A percentile compares a stretch with the other conserved stretches of the same genome.
Conservation (phyloP, 352 stramenopile genomes). For the Globisporangium rhizosaccharum region DNA sequence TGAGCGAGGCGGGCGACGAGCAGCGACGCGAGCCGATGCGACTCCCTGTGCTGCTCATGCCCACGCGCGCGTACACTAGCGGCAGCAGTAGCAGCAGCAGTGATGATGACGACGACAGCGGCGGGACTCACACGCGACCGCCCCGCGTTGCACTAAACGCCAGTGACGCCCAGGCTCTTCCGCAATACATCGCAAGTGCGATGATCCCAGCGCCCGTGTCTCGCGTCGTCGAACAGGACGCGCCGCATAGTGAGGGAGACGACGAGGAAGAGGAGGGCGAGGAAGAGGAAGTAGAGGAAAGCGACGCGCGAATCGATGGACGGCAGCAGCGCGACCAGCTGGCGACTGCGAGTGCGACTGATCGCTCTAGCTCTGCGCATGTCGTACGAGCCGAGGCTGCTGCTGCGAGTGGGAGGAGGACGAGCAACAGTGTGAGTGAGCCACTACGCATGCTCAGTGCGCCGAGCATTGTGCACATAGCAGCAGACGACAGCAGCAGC, state of each 20-base stretch:
- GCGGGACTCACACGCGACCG: not conserved
- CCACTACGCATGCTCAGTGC: no score
- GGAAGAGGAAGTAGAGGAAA: not conserved
- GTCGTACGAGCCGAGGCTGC: not conserved
- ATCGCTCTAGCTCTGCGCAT: not conserved
- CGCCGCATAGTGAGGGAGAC: not conserved
- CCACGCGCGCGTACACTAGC: conserved; percentile 25
- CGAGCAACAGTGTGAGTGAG: no score
- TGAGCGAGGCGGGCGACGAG: not conserved
- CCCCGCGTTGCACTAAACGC: not conserved
- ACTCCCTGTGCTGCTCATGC: conserved; percentile 15
- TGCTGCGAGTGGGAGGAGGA: no score
- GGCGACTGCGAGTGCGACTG: no score
- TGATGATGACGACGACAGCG: conserved; percentile 2
- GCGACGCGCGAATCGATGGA: not conserved
- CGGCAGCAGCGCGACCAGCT: not conserved
- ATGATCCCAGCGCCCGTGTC: no score
- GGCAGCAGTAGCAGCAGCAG: conserved; percentile 9
- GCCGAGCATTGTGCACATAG: no score
- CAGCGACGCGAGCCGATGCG: not conserved
- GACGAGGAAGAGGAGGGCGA: not conserved
- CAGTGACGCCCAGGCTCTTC: not conserved
- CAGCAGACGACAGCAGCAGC: no score
- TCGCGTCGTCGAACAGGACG: not conserved
- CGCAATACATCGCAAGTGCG: no score